A percentile compares a stretch with the other conserved stretches of the same genome.
Evolutionary conservation across 2,329 filamentous ascomycete species (phyloP).

Genomic region (Tympanopsis confertula): DNA sequence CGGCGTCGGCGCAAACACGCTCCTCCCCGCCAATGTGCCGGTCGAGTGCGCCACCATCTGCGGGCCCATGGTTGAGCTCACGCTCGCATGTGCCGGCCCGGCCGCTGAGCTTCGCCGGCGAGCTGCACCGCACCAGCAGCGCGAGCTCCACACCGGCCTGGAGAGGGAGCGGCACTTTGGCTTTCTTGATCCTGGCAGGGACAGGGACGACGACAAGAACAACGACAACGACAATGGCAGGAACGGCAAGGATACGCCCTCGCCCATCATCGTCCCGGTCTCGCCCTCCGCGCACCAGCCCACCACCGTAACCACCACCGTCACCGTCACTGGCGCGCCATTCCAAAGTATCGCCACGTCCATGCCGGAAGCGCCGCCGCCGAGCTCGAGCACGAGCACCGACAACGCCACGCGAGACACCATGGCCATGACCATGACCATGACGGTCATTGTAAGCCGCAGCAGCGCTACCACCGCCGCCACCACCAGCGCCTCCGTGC

Average conservation of each 20-base stretch:
- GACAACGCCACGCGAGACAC: background rate
- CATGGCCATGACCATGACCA: background rate
- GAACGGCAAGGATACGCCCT: background rate
- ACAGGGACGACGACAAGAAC: too few relatives aligned
- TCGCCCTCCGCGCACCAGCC: background rate
- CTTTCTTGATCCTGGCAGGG: background rate
- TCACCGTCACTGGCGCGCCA: too few relatives aligned
- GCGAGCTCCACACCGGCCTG: background rate
- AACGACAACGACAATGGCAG: background rate
- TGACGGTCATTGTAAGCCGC: background rate
- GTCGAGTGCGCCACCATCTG: slow-evolving; percentile 26
- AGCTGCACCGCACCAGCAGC: slow-evolving; percentile 11
- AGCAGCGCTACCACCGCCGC: background rate
- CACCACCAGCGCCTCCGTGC: too few relatives aligned
- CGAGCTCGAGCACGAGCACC: background rate
- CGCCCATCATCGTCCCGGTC: background rate
- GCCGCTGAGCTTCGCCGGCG: slow-evolving; percentile 10
- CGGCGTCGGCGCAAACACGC: slow-evolving; percentile 14
- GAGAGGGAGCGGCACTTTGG: background rate
- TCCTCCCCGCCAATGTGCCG: slow-evolving; percentile 22
- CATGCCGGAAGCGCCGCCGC: too few relatives aligned
- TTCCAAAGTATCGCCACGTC: too few relatives aligned
- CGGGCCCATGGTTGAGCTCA: slow-evolving; percentile 29
- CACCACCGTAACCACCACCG: too few relatives aligned
- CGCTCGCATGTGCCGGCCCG: slow-evolving; percentile 18